Percentiles rank a stretch among this genome's conserved stretches.
Conservation (phyloP, 306 rosid genomes). For the Neltuma alba region DNA sequence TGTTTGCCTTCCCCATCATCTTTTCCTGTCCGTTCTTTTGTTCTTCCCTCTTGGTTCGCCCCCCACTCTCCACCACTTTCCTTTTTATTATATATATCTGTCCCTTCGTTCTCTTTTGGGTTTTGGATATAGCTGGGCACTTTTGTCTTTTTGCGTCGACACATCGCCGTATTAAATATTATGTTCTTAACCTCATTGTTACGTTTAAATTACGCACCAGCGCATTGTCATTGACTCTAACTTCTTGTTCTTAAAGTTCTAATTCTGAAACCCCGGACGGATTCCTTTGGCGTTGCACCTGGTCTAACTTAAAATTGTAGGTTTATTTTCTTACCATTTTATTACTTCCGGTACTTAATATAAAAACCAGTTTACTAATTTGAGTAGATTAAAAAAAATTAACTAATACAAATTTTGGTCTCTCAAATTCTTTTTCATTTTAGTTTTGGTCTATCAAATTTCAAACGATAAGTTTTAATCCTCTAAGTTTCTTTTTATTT, state of each 20-base stretch:
- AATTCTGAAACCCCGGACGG: background rate
- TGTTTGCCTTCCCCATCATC: background rate
- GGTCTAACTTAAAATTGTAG: background rate
- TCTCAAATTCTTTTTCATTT: too few relatives aligned
- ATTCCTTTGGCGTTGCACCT: background rate
- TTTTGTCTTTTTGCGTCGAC: background rate
- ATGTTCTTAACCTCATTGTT: background rate
- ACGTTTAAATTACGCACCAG: background rate
- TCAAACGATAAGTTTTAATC: too few relatives aligned
- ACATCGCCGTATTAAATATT: too few relatives aligned
- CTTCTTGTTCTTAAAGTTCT: background rate
- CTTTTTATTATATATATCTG: background rate
- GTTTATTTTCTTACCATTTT: too few relatives aligned
- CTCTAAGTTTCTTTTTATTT: too few relatives aligned
- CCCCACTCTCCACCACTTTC: background rate
- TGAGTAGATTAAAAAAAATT: too few relatives aligned
- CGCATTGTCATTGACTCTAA: background rate
- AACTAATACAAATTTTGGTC: too few relatives aligned
- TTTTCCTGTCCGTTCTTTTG: background rate
- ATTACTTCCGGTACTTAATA: too few relatives aligned
- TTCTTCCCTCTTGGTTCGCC: background rate
- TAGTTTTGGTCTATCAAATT: too few relatives aligned
- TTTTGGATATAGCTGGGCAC: background rate
- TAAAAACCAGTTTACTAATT: too few relatives aligned
- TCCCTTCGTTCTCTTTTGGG: background rate